phyloP scores from a whole-genome alignment of 2,329 filamentous ascomycete genomes.

The Arthrobotrys conoides region DNA sequence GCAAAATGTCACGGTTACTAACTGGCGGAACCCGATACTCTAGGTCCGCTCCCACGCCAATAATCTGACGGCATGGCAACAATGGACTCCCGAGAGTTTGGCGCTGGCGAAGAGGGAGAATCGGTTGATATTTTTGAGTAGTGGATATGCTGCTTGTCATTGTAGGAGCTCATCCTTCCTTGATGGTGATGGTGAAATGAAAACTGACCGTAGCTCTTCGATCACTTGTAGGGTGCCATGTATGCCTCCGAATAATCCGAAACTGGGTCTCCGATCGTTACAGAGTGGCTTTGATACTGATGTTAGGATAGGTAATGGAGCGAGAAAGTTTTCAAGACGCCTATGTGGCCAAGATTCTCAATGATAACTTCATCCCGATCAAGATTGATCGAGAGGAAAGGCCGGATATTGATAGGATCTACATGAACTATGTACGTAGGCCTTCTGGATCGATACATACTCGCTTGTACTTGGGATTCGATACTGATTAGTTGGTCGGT shows the following conservation, averaged over 20 bases:
- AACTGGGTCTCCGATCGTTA: neutral
- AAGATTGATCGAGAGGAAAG: conserved; percentile 91
- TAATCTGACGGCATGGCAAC: conserved; percentile 92
- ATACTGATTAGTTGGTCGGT: conserved; percentile 1
- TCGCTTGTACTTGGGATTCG: neutral
- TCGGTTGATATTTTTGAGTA: conserved; percentile 90
- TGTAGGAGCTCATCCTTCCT: conserved; percentile 73
- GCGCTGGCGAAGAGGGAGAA: conserved; percentile 84
- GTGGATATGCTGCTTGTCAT: conserved; percentile 95
- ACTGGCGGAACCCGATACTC: conserved; percentile 35
- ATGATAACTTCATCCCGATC: conserved; percentile 88
- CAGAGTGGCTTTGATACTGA: neutral
- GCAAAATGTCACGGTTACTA: conserved; percentile 22
- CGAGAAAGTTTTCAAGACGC: conserved; percentile 90
- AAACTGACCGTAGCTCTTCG: conserved; percentile 22
- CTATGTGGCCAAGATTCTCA: conserved; percentile 84
- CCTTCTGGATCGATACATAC: conserved; percentile 7
- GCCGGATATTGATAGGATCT: conserved; percentile 93
- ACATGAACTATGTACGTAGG: conserved; percentile 85
- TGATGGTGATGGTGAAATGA: neutral
- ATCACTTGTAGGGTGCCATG: conserved; percentile 67
- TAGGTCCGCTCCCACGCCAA: conserved; percentile 80
- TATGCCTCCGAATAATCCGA: conserved; percentile 57
- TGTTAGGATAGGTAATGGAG: conserved; percentile 80
- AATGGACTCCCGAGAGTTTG: conserved; percentile 83